These are phyloP conservation scores for Lecanosticta acicola DNA, from an alignment of 2,329 filamentous ascomycete genomes.

Conservation along the genomic window DNA sequence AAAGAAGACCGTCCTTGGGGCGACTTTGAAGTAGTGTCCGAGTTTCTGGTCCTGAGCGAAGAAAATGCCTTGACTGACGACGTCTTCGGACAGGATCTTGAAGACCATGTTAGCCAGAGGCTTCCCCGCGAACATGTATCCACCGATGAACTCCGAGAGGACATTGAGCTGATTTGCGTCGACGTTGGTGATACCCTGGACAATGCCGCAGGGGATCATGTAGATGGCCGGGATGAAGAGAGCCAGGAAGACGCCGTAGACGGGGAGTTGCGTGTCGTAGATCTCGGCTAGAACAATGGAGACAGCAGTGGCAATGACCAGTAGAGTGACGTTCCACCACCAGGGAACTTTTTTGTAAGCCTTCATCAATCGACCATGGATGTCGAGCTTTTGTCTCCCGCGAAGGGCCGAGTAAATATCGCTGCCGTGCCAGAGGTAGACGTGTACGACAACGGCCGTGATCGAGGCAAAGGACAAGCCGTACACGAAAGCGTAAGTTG, in stretches of 20 bases:
- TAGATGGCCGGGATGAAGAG: conserved; percentile 72
- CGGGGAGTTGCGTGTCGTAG: conserved; percentile 47
- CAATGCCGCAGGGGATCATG: conserved; percentile 85
- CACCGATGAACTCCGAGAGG: conserved; percentile 46
- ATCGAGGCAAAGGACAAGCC: conserved; percentile 36
- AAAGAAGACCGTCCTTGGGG: conserved; percentile 42
- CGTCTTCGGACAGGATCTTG: conserved; percentile 30
- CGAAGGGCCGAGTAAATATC: conserved; percentile 30
- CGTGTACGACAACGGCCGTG: conserved; percentile 34
- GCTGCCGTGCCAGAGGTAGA: conserved; percentile 33
- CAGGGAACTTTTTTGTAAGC: conserved; percentile 76
- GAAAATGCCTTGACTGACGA: conserved; percentile 29
- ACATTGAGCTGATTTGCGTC: conserved; percentile 35
- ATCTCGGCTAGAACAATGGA: conserved; percentile 26
- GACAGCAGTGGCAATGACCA: conserved; percentile 23
- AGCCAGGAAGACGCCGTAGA: conserved; percentile 78
- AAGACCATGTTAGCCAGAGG: conserved; percentile 34
- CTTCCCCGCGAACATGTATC: conserved; percentile 42
- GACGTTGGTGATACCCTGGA: conserved; percentile 73
- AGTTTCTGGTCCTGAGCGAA: conserved; percentile 34
- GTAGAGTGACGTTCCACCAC: conserved; percentile 50
- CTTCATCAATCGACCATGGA: conserved; percentile 74
- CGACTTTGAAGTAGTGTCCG: conserved; percentile 36
- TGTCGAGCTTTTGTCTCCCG: conserved; percentile 25
- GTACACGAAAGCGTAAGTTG: conserved; percentile 36